Percentiles rank a stretch among this genome's conserved stretches.
These are phyloP conservation scores for Aspergillus haitiensis DNA, from an alignment of 495 filamentous ascomycete genomes.

Conservation along the genomic window DNA sequence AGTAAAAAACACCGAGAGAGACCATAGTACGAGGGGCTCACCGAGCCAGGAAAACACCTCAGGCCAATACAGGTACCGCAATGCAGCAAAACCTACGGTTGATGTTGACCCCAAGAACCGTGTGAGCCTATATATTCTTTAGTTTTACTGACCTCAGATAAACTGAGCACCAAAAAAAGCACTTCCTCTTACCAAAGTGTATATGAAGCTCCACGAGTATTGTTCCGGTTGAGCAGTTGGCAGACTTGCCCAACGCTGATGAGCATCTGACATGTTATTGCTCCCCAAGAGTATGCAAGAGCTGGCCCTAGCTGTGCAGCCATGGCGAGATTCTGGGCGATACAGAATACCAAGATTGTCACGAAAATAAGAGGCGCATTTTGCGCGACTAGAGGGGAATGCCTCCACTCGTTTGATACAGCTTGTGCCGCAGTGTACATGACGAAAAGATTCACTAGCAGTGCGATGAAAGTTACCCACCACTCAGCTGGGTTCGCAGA, in stretches of 20 bases:
- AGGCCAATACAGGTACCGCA: constrained; percentile 11
- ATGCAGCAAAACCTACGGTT: not conserved
- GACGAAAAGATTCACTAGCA: constrained; percentile 1
- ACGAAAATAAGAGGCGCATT: not conserved
- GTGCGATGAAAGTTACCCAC: not conserved
- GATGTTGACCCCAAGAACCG: constrained; percentile 3
- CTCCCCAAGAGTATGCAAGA: constrained; percentile 15
- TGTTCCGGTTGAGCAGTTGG: constrained; percentile 16
- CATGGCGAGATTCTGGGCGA: constrained; percentile 1
- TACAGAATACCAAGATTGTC: not conserved
- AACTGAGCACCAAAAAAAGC: not conserved
- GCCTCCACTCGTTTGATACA: not conserved
- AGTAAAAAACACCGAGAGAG: constrained; percentile 2
- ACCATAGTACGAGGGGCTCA: not conserved
- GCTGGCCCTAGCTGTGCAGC: constrained; percentile 14
- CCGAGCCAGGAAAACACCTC: constrained; percentile 1
- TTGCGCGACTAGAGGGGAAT: constrained; percentile 1
- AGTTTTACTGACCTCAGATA: not conserved
- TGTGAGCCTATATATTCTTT: constrained; percentile 8
- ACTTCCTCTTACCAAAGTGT: constrained; percentile 12
- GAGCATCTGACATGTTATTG: constrained; percentile 15
- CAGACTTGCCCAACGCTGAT: constrained; percentile 11
- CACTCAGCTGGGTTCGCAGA: not conserved
- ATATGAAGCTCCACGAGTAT: constrained; percentile 19
- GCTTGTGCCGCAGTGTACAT: not conserved